Evolutionary conservation across 2,329 filamentous ascomycete species (phyloP).

Genomic region (Chrysoporthe austroafricana): DNA sequence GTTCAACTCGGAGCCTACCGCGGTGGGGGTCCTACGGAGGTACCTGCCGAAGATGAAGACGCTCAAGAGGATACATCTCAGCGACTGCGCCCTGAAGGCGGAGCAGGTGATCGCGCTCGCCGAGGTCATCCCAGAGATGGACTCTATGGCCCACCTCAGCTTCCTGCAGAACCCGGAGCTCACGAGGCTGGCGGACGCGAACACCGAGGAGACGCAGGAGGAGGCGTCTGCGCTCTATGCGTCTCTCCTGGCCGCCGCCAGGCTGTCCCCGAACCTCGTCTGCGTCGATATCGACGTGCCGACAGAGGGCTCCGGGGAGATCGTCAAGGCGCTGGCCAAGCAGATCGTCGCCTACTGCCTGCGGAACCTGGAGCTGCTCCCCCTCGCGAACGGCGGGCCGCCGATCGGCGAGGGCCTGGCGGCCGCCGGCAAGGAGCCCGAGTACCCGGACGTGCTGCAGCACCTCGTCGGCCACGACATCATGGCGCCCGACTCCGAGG

Average conservation of each 20-base stretch:
- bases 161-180: conserved; percentile 81
- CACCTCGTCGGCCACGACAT: conserved; percentile 80
- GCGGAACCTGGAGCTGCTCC: conserved; percentile 82
- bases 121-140: conserved; percentile 85
- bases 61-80: conserved; percentile 84
- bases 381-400: conserved; percentile 58
- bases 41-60: conserved; percentile 78
- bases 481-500: conserved; percentile 52
- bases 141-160: conserved; percentile 81
- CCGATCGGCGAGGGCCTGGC: conserved; percentile 45
- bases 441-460: conserved; percentile 79
- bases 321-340: conserved; percentile 89
- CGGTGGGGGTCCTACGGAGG: conserved; percentile 74
- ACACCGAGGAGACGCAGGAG: conserved; percentile 80
- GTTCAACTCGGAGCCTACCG: conserved; percentile 74
- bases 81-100: conserved; percentile 80
- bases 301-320: conserved; percentile 77
- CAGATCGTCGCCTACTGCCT: conserved; percentile 95
- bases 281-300: conserved; percentile 93
- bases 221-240: conserved; percentile 94
- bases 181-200: conserved; percentile 71
- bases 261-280: conserved; percentile 81
- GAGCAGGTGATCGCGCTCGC: conserved; percentile 90
- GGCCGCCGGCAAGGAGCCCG: conserved; percentile 35
- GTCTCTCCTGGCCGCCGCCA: conserved; percentile 83